These are phyloP conservation scores for Epicoccum nigrum DNA, from an alignment of 2,329 filamentous ascomycete genomes.

Conservation along the genomic window DNA sequence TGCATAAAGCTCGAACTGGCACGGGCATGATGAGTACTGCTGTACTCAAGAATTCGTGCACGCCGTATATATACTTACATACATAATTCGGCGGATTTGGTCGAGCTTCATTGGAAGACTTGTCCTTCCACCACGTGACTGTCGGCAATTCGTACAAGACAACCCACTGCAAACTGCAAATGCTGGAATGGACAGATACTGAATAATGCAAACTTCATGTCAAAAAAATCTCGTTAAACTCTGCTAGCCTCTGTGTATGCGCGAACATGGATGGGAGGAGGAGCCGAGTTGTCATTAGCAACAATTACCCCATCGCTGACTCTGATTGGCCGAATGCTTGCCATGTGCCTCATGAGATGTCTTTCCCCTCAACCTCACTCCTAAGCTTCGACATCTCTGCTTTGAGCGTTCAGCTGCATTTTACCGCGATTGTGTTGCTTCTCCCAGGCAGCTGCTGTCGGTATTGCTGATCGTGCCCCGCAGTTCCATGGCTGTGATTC, in stretches of 20 bases:
- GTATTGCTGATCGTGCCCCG: background rate
- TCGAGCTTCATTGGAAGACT: background rate
- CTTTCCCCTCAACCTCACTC: conserved; percentile 17
- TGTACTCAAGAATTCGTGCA: too few species aligned
- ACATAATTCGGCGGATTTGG: background rate
- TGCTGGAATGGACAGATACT: too few species aligned
- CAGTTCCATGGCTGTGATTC: background rate
- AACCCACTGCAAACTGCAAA: too few species aligned
- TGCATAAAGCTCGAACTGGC: background rate
- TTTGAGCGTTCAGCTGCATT: background rate
- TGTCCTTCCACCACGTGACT: background rate
- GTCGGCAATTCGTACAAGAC: background rate
- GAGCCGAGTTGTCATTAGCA: conserved; percentile 10
- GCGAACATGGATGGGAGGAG: conserved; percentile 5
- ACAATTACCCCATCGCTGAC: conserved; percentile 16
- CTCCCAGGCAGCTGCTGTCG: background rate
- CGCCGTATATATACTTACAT: too few species aligned
- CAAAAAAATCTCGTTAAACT: background rate
- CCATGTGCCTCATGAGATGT: conserved; percentile 16
- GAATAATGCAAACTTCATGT: too few species aligned
- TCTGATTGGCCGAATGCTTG: conserved; percentile 12
- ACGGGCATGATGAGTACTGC: too few species aligned
- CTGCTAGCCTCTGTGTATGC: background rate
- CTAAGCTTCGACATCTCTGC: background rate
- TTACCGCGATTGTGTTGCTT: background rate